A percentile compares a stretch with the other conserved stretches of the same genome.
Conservation (phyloP, 2,329 filamentous ascomycete genomes). For the Colletotrichum falcatum region DNA sequence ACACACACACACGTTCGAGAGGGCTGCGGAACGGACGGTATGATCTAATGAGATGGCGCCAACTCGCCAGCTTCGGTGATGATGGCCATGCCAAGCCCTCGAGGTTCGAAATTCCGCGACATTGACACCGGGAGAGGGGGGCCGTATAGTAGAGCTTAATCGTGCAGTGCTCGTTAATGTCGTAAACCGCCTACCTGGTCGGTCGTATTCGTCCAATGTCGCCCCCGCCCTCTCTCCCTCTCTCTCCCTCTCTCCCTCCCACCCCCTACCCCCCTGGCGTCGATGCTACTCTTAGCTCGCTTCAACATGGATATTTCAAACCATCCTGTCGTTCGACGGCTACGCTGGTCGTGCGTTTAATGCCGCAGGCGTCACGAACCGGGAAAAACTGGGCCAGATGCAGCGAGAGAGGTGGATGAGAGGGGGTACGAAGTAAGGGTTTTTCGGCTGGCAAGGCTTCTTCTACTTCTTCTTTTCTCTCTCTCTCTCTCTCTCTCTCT, state of each 20-base stretch:
- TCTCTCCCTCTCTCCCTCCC: not conserved
- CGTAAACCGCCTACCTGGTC: too few species aligned
- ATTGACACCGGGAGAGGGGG: conserved; percentile 3
- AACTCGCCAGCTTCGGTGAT: not conserved
- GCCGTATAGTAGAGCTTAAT: conserved; percentile 17
- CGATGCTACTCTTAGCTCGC: conserved; percentile 32
- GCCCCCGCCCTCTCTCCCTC: not conserved
- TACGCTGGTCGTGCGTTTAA: conserved; percentile 39
- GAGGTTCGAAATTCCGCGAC: not conserved
- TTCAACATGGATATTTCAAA: conserved; percentile 37
- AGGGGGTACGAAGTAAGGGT: too few species aligned
- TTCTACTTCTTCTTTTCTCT: not conserved
- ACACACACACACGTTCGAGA: not conserved
- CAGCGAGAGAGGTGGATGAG: not conserved
- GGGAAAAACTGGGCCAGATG: conserved; percentile 9
- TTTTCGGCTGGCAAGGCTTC: conserved; percentile 3
- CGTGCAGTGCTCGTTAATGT: conserved; percentile 32
- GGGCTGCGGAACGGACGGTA: not conserved
- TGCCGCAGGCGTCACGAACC: conserved; percentile 36
- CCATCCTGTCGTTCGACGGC: conserved; percentile 40
- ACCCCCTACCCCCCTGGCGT: not conserved
- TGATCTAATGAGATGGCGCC: conserved; percentile 12
- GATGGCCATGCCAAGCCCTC: not conserved
- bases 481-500: not conserved
- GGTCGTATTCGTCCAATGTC: conserved; percentile 29